Evolutionary conservation across 1,284 basidiomycete genomes (phyloP), one percentile per base, ranked within the genome.

Genomic region (Malassezia obtusa): DNA sequence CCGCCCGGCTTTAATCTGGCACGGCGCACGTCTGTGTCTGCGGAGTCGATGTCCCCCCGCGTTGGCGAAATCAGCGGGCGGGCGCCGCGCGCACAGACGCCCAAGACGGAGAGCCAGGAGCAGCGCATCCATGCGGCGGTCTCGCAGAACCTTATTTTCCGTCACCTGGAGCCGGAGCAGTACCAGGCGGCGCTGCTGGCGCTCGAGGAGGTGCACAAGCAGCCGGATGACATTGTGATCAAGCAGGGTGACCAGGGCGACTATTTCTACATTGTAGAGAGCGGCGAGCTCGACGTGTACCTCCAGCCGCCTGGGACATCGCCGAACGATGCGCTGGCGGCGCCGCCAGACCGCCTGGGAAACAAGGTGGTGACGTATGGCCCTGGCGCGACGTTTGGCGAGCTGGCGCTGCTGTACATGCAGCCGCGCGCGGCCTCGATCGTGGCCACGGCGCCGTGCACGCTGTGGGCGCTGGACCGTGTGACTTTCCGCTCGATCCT

Each of bases 401-500:
- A 99, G 76, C 80, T 99, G 45, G 94, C 94, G 28, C 77, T 99
- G 62, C 92, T 99, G 87, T 94, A 99, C 76, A 89, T 89, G 41
- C 89, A 94, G 65, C 89, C 89, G 28, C 86, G 92, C 44, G 89
- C 90, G 5, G 92, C 94, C 4, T 89, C 89, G 2, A 89, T 98
- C 44, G 77, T 95, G 26, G 84, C 91, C 3, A 83, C 86, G 35
- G 83, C 87, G 50, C 60, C 66, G 7, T 90, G 86, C 47, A 89
- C 86, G 7, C 79, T 96, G 30, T 98, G 92, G 92, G 85, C 87
- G 6, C 79, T 98, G 55, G 92, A 98, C 77, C 85, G 92, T 49
- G 89, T 94, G 66, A 96, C 91, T 1, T 98, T 98, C 84, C 83
- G 92, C 36, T 92, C 89, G n/a, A 96, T 98, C 76, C 85, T 98